Evolutionary conservation across 2,329 filamentous ascomycete genomes (phyloP).

Genomic region (Pseudonectria foliicola): DNA sequence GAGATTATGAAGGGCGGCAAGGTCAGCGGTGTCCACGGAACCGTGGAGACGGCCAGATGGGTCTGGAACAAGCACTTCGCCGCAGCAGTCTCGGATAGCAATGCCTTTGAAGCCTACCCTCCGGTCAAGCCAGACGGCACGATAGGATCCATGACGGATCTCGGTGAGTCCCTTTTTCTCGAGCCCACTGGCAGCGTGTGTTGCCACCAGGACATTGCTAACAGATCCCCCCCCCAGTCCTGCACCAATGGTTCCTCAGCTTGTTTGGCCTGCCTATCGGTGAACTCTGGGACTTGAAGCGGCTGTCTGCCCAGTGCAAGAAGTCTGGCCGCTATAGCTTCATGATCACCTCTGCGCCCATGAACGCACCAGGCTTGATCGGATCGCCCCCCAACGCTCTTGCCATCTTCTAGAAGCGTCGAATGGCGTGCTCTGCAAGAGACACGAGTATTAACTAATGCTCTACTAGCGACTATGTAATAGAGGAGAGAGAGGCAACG

Average conservation of each 20-base stretch:
- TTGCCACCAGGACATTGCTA: neutral
- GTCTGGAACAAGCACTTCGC: constrained; percentile 63
- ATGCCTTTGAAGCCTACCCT: constrained; percentile 58
- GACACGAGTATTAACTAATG: too few species aligned
- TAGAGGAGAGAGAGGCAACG: too few species aligned
- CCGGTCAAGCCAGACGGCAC: constrained; percentile 38
- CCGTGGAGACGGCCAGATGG: constrained; percentile 52
- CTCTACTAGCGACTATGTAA: too few species aligned
- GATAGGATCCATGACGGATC: constrained; percentile 21
- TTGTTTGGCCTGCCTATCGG: constrained; percentile 1
- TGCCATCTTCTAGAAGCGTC: too few species aligned
- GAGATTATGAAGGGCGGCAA: constrained; percentile 23
- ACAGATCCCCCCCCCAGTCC: too few species aligned
- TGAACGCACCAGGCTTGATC: neutral
- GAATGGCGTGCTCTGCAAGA: too few species aligned
- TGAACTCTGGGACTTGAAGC: constrained; percentile 7
- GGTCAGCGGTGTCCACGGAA: constrained; percentile 36
- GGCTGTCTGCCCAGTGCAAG: constrained; percentile 2
- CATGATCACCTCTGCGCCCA: constrained; percentile 5
- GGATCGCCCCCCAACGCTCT: too few species aligned
- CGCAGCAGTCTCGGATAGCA: constrained; percentile 56
- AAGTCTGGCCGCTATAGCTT: constrained; percentile 2
- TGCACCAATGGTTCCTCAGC: too few species aligned
- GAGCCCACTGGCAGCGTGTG: too few species aligned
- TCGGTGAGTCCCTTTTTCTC: constrained; percentile 28